Evolutionary conservation across 2,329 filamentous ascomycete species (phyloP).

Genomic region (Botrytis tulipae): DNA sequence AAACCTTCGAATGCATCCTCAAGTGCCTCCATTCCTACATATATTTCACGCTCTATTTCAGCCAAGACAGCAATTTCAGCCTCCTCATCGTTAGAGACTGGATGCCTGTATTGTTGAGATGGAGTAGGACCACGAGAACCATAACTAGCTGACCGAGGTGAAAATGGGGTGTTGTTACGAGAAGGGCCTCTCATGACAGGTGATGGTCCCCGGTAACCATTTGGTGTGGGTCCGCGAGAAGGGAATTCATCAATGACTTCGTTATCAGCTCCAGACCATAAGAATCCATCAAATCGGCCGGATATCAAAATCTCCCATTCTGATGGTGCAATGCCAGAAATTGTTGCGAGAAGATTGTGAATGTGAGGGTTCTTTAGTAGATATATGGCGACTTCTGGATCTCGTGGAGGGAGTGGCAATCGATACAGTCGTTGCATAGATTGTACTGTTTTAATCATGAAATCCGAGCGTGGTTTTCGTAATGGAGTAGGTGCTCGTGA

Average conservation of each 20-base stretch:
- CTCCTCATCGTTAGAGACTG: conserved; percentile 89
- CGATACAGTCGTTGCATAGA: conserved; percentile 86
- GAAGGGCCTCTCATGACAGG: conserved; percentile 31
- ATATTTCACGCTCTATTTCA: conserved; percentile 91
- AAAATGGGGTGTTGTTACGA: conserved; percentile 37
- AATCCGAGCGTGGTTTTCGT: conserved; percentile 65
- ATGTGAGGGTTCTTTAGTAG: conserved; percentile 78
- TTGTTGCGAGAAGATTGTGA: conserved; percentile 82
- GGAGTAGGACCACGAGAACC: conserved; percentile 56
- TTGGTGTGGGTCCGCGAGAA: conserved; percentile 55
- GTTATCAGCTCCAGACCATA: conserved; percentile 86
- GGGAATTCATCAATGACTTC: conserved; percentile 45
- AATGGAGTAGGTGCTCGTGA: conserved; percentile 67
- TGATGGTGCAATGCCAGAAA: conserved; percentile 83
- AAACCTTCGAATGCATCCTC: conserved; percentile 92
- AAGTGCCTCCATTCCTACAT: conserved; percentile 87
- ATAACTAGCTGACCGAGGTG: conserved; percentile 35
- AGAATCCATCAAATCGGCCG: conserved; percentile 90
- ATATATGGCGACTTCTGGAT: conserved; percentile 83
- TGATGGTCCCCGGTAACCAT: conserved; percentile 42
- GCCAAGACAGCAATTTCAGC: conserved; percentile 86
- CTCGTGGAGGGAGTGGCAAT: conserved; percentile 68
- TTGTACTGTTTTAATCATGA: conserved; percentile 70
- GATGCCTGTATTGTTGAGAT: conserved; percentile 51
- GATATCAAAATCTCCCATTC: conserved; percentile 97